Base-by-base conservation (phyloP, 2,329 filamentous ascomycete species). In the Neopestalotiopsis clavispora region DNA sequence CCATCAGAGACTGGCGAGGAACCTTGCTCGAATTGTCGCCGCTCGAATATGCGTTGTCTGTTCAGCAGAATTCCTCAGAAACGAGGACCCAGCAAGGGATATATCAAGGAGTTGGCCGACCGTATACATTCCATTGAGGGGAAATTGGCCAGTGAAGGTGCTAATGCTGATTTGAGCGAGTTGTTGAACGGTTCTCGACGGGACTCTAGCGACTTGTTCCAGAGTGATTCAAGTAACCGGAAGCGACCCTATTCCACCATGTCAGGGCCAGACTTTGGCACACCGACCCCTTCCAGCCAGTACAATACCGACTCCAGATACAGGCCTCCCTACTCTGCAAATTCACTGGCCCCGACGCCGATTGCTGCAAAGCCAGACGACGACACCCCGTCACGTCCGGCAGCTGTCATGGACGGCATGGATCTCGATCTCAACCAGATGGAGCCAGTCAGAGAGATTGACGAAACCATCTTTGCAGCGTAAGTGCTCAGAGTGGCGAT, bases 31-130 rank as follows among this genome's bases (percentile, higher is more conserved):
- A 95, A 94, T 75, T 97, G 94, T 78, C 90, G 90, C 67, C 89
- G 94, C 66, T 91, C 93, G 7, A 88, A 88, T n/a, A 88, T 90
- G n/a, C 84, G 85, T 28, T 97, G 94, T 80, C 87, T 94, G 23
- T 97, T 97, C 77, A 97, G 93, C 79, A 89, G 94, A 65, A 91
- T 96, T 67, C 94, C 94, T 1, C 93, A 96, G 85, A 97, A 96
- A 80, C 87, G 93, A 70, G 94, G 94, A 1, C 94, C 94, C 2
- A 96, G 92, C 77, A 97, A 97, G 87, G 94, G 94, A 86, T 97
- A 97, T 75, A 97, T 97, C 78, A 97, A 97, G 78, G 94, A 97
- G 79, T 87, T 97, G 28, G 94, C 94, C 30, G 94, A 97, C 77
- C 87, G 94, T 32, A 90, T 97, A 69, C 90, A 95, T 74, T 91